These are phyloP conservation scores for Mycena venus DNA, from an alignment of 768 basidiomycete genomes.

Conservation along the genomic window DNA sequence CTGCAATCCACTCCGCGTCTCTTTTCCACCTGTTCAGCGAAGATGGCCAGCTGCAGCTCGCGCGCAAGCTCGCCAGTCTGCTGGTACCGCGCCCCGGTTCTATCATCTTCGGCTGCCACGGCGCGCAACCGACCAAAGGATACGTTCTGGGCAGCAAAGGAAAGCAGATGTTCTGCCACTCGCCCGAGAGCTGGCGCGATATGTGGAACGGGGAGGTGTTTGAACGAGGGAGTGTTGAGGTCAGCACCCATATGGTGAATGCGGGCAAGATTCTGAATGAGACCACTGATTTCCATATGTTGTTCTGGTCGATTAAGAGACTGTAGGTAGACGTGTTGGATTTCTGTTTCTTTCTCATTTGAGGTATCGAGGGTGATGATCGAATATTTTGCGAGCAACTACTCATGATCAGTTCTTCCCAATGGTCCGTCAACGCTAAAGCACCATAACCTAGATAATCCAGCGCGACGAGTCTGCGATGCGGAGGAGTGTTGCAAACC, in stretches of 20 bases:
- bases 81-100: conserved; percentile 60
- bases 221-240: conserved; percentile 45
- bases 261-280: conserved; percentile 25
- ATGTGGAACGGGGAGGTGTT: conserved; percentile 54
- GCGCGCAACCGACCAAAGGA: conserved; percentile 49
- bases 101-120: conserved; percentile 61
- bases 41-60: conserved; percentile 55
- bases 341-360: no score
- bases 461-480: no score
- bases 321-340: background rate
- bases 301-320: conserved; percentile 33
- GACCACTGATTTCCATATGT: conserved; percentile 27
- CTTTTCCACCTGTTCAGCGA: conserved; percentile 68
- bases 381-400: no score
- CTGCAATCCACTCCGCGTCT: conserved; percentile 62
- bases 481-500: no score
- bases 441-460: no score
- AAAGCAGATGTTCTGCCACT: conserved; percentile 50
- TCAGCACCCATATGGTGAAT: conserved; percentile 40
- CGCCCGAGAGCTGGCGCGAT: conserved; percentile 50
- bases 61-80: conserved; percentile 54
- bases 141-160: background rate
- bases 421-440: no score
- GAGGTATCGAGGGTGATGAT: no score
- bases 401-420: no score